Percentiles rank a stretch among this genome's conserved stretches.
These are phyloP conservation scores for Prunus padus DNA, from an alignment of 306 rosid species.

Conservation along the genomic window DNA sequence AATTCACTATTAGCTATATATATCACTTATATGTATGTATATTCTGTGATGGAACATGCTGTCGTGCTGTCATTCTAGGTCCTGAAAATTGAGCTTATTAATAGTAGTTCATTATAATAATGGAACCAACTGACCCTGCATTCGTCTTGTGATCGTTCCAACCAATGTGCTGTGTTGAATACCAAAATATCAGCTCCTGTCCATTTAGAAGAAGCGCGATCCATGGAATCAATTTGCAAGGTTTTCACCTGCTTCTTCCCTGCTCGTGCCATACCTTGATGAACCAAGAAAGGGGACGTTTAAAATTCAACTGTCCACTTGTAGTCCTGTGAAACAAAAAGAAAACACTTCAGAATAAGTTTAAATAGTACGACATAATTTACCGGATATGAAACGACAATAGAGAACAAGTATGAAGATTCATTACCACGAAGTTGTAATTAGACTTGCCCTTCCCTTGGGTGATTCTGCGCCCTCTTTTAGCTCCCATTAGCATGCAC, in stretches of 20 bases:
- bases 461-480: conserved; percentile 73
- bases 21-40: too few species aligned
- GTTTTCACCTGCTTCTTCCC: conserved; percentile 70
- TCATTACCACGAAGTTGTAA: conserved; percentile 80
- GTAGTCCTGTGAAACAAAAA: conserved; percentile 55
- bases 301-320: conserved; percentile 83
- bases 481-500: conserved; percentile 70
- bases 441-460: conserved; percentile 75
- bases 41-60: too few species aligned
- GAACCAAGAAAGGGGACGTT: conserved; percentile 77
- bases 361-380: conserved; percentile 1
- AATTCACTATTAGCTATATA: too few species aligned
- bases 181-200: conserved; percentile 83
- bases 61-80: too few species aligned
- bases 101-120: too few species aligned
- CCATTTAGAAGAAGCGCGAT: conserved; percentile 89
- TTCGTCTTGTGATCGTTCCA: conserved; percentile 93
- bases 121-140: conserved; percentile 60
- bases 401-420: conserved; percentile 16
- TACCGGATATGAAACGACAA: conserved; percentile 10
- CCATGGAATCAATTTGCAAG: conserved; percentile 71
- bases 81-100: too few species aligned
- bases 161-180: conserved; percentile 97
- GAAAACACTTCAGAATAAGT: conserved; percentile 9
- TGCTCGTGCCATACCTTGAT: conserved; percentile 71